These are phyloP conservation scores for Neoboletus magnificus DNA, from an alignment of 768 basidiomycete genomes.

Conservation along the genomic window DNA sequence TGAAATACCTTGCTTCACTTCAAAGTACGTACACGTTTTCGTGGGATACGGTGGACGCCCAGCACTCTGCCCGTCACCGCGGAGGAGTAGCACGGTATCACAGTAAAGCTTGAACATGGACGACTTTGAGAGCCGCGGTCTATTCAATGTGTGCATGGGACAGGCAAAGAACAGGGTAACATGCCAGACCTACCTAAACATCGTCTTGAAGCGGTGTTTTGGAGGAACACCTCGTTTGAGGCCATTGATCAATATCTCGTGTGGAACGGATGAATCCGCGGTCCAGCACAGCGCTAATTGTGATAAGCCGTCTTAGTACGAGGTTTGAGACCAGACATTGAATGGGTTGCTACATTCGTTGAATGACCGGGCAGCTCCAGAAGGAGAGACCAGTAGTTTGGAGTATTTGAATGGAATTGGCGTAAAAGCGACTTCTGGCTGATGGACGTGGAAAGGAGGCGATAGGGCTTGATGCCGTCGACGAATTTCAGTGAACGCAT, in stretches of 20 bases:
- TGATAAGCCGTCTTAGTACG: not conserved
- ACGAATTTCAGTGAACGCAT: not conserved
- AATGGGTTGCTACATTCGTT: slow-evolving; percentile 58
- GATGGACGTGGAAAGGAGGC: slow-evolving; percentile 44
- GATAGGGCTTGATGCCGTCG: slow-evolving; percentile 40
- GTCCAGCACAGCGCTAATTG: slow-evolving; percentile 67
- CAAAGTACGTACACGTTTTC: slow-evolving; percentile 40
- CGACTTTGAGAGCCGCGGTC: slow-evolving; percentile 52
- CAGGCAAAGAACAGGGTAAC: not conserved
- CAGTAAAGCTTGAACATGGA: slow-evolving; percentile 50
- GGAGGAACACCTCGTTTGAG: slow-evolving; percentile 73
- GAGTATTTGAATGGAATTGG: slow-evolving; percentile 47
- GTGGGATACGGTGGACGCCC: slow-evolving; percentile 14
- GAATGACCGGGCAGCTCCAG: slow-evolving; percentile 43
- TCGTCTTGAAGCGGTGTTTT: slow-evolving; percentile 60
- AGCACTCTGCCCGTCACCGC: not conserved
- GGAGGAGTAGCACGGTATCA: slow-evolving; percentile 19
- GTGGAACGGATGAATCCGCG: slow-evolving; percentile 41
- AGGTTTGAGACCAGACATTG: not conserved
- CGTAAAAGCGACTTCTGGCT: slow-evolving; percentile 59
- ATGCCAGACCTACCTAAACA: slow-evolving; percentile 51
- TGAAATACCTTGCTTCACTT: slow-evolving; percentile 39
- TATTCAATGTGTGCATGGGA: slow-evolving; percentile 19
- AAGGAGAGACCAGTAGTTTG: slow-evolving; percentile 44
- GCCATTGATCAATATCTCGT: slow-evolving; percentile 76